Conservation (phyloP, 2,329 filamentous ascomycete species). For the Huntiella decipiens region DNA sequence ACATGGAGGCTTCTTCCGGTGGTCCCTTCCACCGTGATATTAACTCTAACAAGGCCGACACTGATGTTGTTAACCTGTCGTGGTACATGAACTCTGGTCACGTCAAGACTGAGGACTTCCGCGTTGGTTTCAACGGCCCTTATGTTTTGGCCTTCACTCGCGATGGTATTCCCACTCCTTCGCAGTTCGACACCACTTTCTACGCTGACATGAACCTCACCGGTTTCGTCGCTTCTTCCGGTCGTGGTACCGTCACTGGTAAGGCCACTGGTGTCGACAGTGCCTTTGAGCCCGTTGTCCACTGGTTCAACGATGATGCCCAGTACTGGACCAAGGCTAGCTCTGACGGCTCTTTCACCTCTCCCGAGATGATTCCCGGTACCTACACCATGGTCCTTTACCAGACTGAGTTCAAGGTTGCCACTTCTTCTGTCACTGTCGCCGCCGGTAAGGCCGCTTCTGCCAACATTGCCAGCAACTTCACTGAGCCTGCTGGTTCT, state of each 20-base stretch:
- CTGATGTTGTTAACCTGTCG: constrained; percentile 35
- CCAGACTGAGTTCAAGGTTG: constrained; percentile 37
- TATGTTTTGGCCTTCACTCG: constrained; percentile 43
- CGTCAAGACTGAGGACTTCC: constrained; percentile 39
- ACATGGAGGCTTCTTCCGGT: constrained; percentile 41
- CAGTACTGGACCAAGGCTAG: constrained; percentile 47
- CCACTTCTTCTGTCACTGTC: constrained; percentile 28
- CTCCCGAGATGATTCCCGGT: constrained; percentile 46
- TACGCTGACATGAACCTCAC: constrained; percentile 37
- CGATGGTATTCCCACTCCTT: constrained; percentile 31
- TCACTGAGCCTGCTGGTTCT: constrained; percentile 27
- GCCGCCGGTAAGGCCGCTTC: constrained; percentile 28
- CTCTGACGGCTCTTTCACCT: constrained; percentile 37
- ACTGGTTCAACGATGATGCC: constrained; percentile 43
- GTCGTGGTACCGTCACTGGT: constrained; percentile 39
- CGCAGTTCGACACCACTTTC: constrained; percentile 35
- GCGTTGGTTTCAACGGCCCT: constrained; percentile 46
- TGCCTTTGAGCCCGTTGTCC: constrained; percentile 36
- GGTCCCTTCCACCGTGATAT: constrained; percentile 50
- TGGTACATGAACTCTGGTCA: constrained; percentile 53
- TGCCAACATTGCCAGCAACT: constrained; percentile 29
- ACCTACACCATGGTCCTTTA: constrained; percentile 51
- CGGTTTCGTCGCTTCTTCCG: constrained; percentile 36
- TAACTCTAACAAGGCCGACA: constrained; percentile 42
- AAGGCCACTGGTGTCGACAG: constrained; percentile 36